Percentiles rank a stretch among this genome's conserved stretches.
phyloP scores from a whole-genome alignment of 352 stramenopile species.

The Thalassiosira oceanica region DNA sequence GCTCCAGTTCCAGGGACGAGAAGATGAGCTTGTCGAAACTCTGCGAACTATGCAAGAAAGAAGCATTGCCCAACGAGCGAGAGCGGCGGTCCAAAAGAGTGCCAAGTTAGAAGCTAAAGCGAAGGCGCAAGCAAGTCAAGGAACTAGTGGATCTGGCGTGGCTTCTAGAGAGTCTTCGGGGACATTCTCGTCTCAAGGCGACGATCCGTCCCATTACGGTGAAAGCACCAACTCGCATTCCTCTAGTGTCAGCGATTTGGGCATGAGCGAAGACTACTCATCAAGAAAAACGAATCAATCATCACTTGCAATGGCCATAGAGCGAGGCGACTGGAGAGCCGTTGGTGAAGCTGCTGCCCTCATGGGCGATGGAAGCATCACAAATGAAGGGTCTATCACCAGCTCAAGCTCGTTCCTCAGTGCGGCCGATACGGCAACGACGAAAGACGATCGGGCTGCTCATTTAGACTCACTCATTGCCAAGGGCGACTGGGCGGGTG shows the following conservation, averaged over 20 bases:
- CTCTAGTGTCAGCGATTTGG: slow-evolving; percentile 28
- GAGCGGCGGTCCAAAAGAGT: slow-evolving; percentile 63
- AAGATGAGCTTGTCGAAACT: slow-evolving; percentile 70
- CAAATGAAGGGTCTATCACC: not conserved
- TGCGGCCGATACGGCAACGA: slow-evolving; percentile 2
- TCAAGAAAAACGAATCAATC: slow-evolving; percentile 10
- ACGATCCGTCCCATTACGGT: not conserved
- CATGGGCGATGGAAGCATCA: slow-evolving; percentile 41
- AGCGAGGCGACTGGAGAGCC: slow-evolving; percentile 73
- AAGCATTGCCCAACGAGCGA: slow-evolving; percentile 56
- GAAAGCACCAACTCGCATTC: not conserved
- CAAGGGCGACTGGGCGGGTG: slow-evolving; percentile 67
- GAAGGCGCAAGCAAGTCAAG: slow-evolving; percentile 3
- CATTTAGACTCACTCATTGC: slow-evolving; percentile 70
- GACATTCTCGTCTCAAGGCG: not conserved
- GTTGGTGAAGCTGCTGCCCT: slow-evolving; percentile 70
- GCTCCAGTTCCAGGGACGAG: slow-evolving; percentile 72
- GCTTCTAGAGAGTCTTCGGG: not conserved
- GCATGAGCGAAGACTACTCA: not conserved
- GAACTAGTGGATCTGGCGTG: not conserved
- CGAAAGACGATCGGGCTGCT: slow-evolving; percentile 36
- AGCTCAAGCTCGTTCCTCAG: slow-evolving; percentile 1
- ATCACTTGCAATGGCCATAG: slow-evolving; percentile 64
- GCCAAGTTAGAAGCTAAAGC: slow-evolving; percentile 45
- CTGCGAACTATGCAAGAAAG: slow-evolving; percentile 77